phyloP scores from a whole-genome alignment of 2,329 filamentous ascomycete species.

The Botryotinia narcissicola region DNA sequence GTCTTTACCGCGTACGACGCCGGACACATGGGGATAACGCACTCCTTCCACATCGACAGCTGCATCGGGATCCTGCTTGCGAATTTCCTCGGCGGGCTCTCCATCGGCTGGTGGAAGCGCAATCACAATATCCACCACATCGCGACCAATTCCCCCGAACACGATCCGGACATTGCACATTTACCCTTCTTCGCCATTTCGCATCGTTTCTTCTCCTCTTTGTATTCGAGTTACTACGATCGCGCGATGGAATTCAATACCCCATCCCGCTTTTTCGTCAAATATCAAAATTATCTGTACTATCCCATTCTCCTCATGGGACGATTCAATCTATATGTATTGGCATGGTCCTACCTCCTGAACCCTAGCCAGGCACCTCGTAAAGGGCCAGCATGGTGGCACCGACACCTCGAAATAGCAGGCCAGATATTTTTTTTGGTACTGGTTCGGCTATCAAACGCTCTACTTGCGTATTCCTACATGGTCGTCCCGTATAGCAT shows the following conservation, averaged over 20 bases:
- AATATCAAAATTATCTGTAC: conserved; percentile 78
- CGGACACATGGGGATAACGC: conserved; percentile 95
- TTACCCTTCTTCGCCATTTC: conserved; percentile 86
- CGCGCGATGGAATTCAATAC: conserved; percentile 75
- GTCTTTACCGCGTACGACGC: conserved; percentile 94
- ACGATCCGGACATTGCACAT: conserved; percentile 93
- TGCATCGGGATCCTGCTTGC: conserved; percentile 87
- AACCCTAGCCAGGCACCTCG: conserved; percentile 62
- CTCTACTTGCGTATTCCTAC: conserved; percentile 71
- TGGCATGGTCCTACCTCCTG: conserved; percentile 77
- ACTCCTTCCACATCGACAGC: conserved; percentile 78
- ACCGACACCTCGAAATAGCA: conserved; percentile 70
- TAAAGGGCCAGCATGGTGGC: conserved; percentile 78
- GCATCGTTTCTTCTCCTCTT: conserved; percentile 72
- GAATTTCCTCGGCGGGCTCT: conserved; percentile 84
- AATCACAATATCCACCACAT: conserved; percentile 97
- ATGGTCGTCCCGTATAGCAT: conserved; percentile 67
- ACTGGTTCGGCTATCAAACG: conserved; percentile 77
- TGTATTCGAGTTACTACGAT: conserved; percentile 84
- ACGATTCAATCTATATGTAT: conserved; percentile 80
- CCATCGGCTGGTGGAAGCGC: conserved; percentile 93
- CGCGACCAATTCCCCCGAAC: conserved; percentile 90
- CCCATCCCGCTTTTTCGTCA: conserved; percentile 64
- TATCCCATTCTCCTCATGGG: conserved; percentile 78
- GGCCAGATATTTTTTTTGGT: conserved; percentile 85